These are phyloP conservation scores for Aegilops longissima DNA, from an alignment of 176 grass and related monocot genomes.

Conservation along the genomic window DNA sequence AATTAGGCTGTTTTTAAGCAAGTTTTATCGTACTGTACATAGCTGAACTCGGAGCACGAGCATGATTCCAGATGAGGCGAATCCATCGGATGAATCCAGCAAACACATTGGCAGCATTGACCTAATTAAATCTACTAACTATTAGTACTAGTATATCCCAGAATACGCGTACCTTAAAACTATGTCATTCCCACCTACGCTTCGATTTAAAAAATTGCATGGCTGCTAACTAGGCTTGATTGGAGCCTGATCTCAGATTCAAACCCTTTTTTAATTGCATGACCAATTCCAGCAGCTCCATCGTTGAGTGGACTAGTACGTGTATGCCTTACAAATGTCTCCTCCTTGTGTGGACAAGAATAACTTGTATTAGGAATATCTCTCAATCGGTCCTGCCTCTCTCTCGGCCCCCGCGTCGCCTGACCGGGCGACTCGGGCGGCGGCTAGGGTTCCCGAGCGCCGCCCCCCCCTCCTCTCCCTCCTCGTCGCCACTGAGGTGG, in stretches of 20 bases:
- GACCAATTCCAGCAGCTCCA: background rate
- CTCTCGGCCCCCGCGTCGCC: too few relatives aligned
- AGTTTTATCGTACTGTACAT: too few relatives aligned
- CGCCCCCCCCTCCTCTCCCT: too few relatives aligned
- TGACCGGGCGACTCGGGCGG: too few relatives aligned
- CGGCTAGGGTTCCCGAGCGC: too few relatives aligned
- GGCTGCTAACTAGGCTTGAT: background rate
- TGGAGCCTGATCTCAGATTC: too few relatives aligned
- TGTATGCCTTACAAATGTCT: background rate
- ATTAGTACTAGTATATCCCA: background rate
- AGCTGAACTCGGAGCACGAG: too few relatives aligned
- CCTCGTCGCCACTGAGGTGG: too few relatives aligned
- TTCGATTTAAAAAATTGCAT: background rate
- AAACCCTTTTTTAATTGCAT: conserved; percentile 13
- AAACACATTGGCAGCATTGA: background rate
- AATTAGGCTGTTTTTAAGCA: too few relatives aligned
- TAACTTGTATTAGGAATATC: background rate
- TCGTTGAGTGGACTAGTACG: conserved; percentile 11
- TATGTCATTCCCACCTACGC: background rate
- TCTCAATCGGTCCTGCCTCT: too few relatives aligned
- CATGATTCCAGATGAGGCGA: background rate
- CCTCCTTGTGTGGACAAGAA: background rate
- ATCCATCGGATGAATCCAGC: background rate
- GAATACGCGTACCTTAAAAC: background rate
- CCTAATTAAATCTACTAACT: background rate